Base-by-base conservation (phyloP, 768 basidiomycete species). In the Tephrocybe sp. region DNA sequence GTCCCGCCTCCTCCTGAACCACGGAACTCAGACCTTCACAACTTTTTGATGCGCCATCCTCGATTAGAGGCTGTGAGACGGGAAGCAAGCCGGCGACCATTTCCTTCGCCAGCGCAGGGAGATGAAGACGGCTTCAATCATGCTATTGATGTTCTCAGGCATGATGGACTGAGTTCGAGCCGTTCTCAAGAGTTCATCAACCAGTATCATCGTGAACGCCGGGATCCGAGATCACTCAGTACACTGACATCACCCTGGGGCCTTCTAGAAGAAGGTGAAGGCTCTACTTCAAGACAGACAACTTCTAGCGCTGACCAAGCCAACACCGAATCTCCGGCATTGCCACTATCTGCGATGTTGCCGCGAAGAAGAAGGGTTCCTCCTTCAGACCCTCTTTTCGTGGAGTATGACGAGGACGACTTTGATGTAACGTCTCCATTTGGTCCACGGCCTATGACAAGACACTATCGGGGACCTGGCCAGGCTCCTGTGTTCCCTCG, bases 71-170 rank as follows among this genome's bases (percentile, higher is more conserved):
- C 58, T n/a, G 55, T 65, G 9, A 59, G 68, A 19, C 32, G 64
- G 7, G 66, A 65, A 5, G 43, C 44, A 23, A 31, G 49, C 44
- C 49, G 47, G n/a, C 44, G 47, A 26, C 43, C 39, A n/a, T 39
- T 39, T 5, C 36, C 49, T 2, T 34, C 51, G 1, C 26, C 26
- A 26, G 7, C 26, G 4, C 57, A 58, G 9, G 59, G 58, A 16
- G 55, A 51, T 33, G 58, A 52, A 14, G 64, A 66, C 4, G 65
- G 68, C 14, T 63, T 71, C 26, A 54, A 46, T 39, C 59, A 63
- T 20, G 65, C 65, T 10, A 62, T 72, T 16, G 65, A 69, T 14
- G 61, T 68, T 11, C 56, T 74, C 16, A 64, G 69, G 26, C 60
- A 57, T 4, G 68, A 72, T 40, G 66, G 65, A 1, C 52, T 60